Evolutionary conservation across 129 eudicot species (phyloP), one percentile per base, ranked within the genome.

Genomic region (Rutidosis leptorrhynchoides): DNA sequence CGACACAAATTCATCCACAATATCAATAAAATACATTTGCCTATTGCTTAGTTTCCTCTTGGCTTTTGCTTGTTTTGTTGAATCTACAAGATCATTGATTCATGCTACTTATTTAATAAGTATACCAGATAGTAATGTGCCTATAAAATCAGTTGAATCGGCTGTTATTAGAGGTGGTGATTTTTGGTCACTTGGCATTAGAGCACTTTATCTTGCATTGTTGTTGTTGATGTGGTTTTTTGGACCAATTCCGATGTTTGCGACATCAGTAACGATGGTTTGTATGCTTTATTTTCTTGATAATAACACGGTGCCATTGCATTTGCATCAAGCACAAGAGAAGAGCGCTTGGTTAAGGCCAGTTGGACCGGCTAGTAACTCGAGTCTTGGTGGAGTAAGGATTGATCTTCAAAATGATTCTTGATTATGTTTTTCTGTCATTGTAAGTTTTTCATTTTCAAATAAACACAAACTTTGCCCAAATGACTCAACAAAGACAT

Each of bases 241-340:
- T 40, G 91, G 95, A 3, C 88, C 91, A 1, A 82, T 87, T 27
- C 91, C 91, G 6, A 84, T 87, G 95, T 84, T 84, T 68, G 78
- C 63, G 26, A 74, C 88, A 10, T 82, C 90, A n/a, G 64, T 80
- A 40, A 51, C 26, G 4, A 82, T 82, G 85, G 95, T 84, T 22
- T 54, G 63, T 28, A 58, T 84, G 21, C 75, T 87, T 27, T 70
- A 77, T 75, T 73, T 71, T 60, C 81, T 82, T 40, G 90, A 87
- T 64, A 74, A 67, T 19, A 80, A 84, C 56, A 77, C 78, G 2
- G 62, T 69, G 4, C 79, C 86, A 0, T 21, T 87, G 68, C 81
- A 77, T 22, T 71, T 32, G 28, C 82, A 79, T 60, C 84, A 45
- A 27, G 17, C 42, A 14, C 29, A 45, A 1, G 46, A 53, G 17